These are phyloP conservation scores for Xylaria sp. DNA, from an alignment of 2,329 filamentous ascomycete species.

Conservation along the genomic window DNA sequence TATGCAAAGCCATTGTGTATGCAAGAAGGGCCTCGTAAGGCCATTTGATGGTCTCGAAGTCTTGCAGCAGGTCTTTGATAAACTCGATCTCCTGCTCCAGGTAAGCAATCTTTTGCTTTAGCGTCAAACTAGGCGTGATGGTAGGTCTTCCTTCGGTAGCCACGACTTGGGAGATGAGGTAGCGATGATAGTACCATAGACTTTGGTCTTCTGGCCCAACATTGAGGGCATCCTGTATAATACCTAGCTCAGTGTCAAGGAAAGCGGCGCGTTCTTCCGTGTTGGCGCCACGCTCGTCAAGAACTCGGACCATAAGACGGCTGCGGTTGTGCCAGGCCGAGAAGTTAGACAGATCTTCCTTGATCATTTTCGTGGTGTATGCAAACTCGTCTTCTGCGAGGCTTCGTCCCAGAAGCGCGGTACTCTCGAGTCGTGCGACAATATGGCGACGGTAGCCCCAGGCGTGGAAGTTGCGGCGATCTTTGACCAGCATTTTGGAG, in stretches of 20 bases:
- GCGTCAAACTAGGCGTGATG: constrained; percentile 60
- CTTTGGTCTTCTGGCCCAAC: constrained; percentile 93
- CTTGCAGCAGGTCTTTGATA: constrained; percentile 60
- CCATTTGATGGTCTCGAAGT: constrained; percentile 60
- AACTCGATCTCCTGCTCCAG: constrained; percentile 66
- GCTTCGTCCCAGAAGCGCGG: constrained; percentile 47
- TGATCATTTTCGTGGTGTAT: constrained; percentile 88
- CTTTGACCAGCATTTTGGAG: constrained; percentile 79
- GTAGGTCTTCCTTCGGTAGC: constrained; percentile 44
- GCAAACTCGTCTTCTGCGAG: constrained; percentile 77
- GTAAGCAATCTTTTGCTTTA: constrained; percentile 58
- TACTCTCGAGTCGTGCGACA: constrained; percentile 66
- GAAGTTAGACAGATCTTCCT: constrained; percentile 84
- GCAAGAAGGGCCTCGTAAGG: constrained; percentile 83
- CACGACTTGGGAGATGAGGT: constrained; percentile 65
- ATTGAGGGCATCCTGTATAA: constrained; percentile 73
- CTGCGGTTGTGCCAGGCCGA: constrained; percentile 93
- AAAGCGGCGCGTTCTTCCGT: constrained; percentile 59
- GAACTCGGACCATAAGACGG: constrained; percentile 70
- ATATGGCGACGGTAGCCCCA: constrained; percentile 87
- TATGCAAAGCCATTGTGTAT: constrained; percentile 57
- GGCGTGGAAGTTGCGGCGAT: constrained; percentile 91
- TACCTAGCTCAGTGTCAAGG: constrained; percentile 69
- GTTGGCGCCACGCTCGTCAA: constrained; percentile 64
- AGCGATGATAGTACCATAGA: constrained; percentile 95